phyloP scores from a whole-genome alignment of 768 basidiomycete genomes.

The Mycena chlorophos region DNA sequence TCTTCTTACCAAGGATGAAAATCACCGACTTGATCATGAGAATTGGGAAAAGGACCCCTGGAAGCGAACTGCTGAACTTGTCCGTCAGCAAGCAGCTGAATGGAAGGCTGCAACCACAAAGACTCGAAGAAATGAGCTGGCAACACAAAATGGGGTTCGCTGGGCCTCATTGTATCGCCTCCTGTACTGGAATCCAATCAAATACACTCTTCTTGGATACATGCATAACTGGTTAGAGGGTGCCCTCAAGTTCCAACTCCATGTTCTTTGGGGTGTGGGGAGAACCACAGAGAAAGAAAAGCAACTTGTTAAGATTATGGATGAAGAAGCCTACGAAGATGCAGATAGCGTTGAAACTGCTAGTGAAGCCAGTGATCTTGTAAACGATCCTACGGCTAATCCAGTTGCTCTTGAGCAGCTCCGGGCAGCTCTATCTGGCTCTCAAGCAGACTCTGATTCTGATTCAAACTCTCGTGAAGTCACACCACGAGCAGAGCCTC shows the following conservation, averaged over 20 bases:
- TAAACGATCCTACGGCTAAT: not conserved
- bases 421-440: not conserved
- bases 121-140: not conserved
- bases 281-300: not conserved
- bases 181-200: conserved; percentile 23
- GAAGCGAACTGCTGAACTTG: conserved; percentile 7
- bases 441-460: not conserved
- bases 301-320: not conserved
- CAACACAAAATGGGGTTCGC: conserved; percentile 18
- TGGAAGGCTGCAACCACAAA: conserved; percentile 21
- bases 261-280: not conserved
- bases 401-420: not conserved
- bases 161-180: conserved; percentile 20
- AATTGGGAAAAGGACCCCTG: conserved; percentile 20
- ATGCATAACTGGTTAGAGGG: conserved; percentile 23
- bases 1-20: conserved; percentile 8
- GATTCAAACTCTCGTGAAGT: not conserved
- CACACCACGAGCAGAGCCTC: not conserved
- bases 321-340: not conserved
- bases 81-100: conserved; percentile 7
- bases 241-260: not conserved
- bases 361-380: not conserved
- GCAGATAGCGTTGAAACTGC: not conserved
- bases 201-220: conserved; percentile 15
- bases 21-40: conserved; percentile 13